Percentiles rank a stretch among this genome's conserved stretches.
phyloP scores from a whole-genome alignment of 163 green algal species.

The Coccomyxa subellipsoidea region DNA sequence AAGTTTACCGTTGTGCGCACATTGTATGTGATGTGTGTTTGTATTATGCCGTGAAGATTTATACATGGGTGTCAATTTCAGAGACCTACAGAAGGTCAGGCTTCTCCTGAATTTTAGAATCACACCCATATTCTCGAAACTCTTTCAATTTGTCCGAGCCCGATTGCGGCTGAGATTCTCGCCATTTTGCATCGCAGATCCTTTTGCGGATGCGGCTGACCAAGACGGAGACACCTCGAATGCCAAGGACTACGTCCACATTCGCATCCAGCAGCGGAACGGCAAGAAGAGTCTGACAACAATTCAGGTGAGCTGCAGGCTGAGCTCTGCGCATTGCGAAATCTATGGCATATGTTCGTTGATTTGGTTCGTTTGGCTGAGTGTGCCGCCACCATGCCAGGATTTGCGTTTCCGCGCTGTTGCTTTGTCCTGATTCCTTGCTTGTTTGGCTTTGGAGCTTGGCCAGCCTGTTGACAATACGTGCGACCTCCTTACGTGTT shows the following conservation, averaged over 20 bases:
- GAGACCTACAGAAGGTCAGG: background rate
- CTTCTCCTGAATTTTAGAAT: background rate
- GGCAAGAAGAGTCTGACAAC: slow-evolving; percentile 98
- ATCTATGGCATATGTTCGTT: slow-evolving; percentile 3
- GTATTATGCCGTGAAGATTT: background rate
- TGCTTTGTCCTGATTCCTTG: too few relatives aligned
- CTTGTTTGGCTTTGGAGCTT: too few relatives aligned
- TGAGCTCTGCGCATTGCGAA: too few relatives aligned
- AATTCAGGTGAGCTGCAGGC: slow-evolving; percentile 60
- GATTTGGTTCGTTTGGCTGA: too few relatives aligned
- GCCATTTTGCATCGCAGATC: slow-evolving; percentile 16
- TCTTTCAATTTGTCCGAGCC: background rate
- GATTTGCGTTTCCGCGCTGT: too few relatives aligned
- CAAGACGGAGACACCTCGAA: slow-evolving; percentile 20
- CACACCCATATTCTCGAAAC: too few relatives aligned
- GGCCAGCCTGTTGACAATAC: too few relatives aligned
- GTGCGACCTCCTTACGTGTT: background rate
- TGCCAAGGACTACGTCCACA: slow-evolving; percentile 84
- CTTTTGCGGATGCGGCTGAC: slow-evolving; percentile 34
- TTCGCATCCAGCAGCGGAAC: slow-evolving; percentile 98
- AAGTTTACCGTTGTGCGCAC: background rate
- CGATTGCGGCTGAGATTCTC: background rate
- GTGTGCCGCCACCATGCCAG: too few relatives aligned
- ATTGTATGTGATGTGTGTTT: background rate
- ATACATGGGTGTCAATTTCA: background rate